Percentiles rank a stretch among this genome's conserved stretches.
phyloP scores from a whole-genome alignment of 164 flowering plant genomes.

The Annona squamosa region DNA sequence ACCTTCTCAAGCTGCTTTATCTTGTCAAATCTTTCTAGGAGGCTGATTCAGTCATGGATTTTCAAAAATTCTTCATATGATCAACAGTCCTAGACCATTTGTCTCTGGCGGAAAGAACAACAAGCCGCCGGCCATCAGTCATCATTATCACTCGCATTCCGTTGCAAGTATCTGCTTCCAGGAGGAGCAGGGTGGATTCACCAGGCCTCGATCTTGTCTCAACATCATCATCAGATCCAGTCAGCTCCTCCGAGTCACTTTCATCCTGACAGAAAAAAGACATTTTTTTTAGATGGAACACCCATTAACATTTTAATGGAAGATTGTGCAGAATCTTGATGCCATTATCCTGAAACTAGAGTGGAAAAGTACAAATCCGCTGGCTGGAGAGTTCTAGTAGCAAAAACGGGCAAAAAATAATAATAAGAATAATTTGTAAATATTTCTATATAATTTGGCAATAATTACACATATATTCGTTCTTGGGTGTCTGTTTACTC shows the following conservation, averaged over 20 bases:
- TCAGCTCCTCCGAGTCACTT: conserved; percentile 40
- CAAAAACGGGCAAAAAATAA: too few relatives aligned
- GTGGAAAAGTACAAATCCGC: too few relatives aligned
- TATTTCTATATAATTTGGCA: too few relatives aligned
- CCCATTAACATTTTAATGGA: too few relatives aligned
- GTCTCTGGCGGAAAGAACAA: conserved; percentile 60
- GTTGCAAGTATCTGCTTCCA: conserved; percentile 38
- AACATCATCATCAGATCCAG: conserved; percentile 20
- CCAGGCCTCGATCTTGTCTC: conserved; percentile 22
- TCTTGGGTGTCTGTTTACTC: too few relatives aligned
- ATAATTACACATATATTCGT: too few relatives aligned
- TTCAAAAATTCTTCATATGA: conserved; percentile 92
- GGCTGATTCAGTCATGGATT: conserved; percentile 89
- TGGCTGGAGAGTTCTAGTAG: too few relatives aligned
- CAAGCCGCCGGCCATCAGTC: conserved; percentile 63
- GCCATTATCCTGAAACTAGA: background rate
- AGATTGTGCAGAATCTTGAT: background rate
- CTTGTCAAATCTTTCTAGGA: conserved; percentile 80
- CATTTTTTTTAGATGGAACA: too few relatives aligned
- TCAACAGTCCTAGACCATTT: conserved; percentile 68
- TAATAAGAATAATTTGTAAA: too few relatives aligned
- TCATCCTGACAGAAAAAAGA: conserved; percentile 27
- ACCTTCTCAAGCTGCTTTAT: conserved; percentile 84
- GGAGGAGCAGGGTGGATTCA: conserved; percentile 22
- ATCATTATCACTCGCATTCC: conserved; percentile 55